Evolutionary conservation across 2,329 filamentous ascomycete species (phyloP), one percentile per base, ranked within the genome.

Genomic region (Biscogniauxia marginata): DNA sequence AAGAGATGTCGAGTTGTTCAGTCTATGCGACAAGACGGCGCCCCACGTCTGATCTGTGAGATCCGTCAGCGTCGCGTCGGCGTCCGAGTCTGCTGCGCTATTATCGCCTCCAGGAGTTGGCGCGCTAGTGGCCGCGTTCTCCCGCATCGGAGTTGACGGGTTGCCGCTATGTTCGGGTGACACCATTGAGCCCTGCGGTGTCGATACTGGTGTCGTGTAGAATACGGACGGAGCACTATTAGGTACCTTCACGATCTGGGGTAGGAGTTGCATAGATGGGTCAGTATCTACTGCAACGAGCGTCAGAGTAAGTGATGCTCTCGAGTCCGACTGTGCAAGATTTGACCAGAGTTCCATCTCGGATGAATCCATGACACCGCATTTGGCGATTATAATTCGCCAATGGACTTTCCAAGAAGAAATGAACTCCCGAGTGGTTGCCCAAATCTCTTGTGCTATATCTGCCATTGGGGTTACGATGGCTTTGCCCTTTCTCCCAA

Each of bases 31-130:
- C 45, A 90, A 79, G 16, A 95, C 77, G 4, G 89, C 82, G 19
- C 87, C 89, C 87, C 88, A 93, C 0, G 84, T 88, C 60, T 90
- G 88, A 65, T 95, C 90, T 1, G 85, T 86, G 1, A 84, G 73
- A 66, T 95, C 90, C 18, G 90, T 75, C 9, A 96, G 81, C 19
- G 87, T 83, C 0, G 87, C 84, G 55, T 93, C 89, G 1, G 79
- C 78, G 56, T 88, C 85, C 48, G 80, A 74, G 64, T 85, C 80
- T 16, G 71, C 69, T 2, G 74, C 68, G 49, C 72, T 71, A 34
- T 77, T 74, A 2, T 74, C 71, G 11, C 63, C 66, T 45, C 76
- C 74, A 0, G 79, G 79, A 22, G 77, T 83, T 3, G 80, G 77
- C 1, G 80, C 74, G 22, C 75, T 64, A 39, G 66, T 63, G 7